Evolutionary conservation across 2,329 filamentous ascomycete species (phyloP).

Genomic region (Fusarium torreyae): DNA sequence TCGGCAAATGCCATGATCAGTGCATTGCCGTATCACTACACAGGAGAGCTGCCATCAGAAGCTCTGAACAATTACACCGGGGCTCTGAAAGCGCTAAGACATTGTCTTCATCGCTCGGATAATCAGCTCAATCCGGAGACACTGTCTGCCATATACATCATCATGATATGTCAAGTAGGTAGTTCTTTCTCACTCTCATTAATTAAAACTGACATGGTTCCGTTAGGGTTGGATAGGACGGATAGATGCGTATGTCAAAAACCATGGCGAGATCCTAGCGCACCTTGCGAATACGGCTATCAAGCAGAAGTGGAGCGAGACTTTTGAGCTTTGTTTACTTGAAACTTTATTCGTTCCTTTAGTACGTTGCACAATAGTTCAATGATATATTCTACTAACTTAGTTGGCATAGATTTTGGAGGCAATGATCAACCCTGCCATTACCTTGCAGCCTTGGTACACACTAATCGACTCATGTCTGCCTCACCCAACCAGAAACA

Average conservation of each 20-base stretch:
- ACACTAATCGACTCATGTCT: neutral
- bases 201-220: neutral
- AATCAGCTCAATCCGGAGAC: constrained; percentile 48
- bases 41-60: constrained; percentile 24
- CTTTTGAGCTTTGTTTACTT: constrained; percentile 5
- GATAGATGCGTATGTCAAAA: constrained; percentile 14
- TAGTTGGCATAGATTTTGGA: neutral
- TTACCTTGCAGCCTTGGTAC: neutral
- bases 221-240: constrained; percentile 51
- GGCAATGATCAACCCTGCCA: constrained; percentile 1
- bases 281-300: neutral
- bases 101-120: constrained; percentile 37
- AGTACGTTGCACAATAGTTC: no score
- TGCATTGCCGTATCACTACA: constrained; percentile 42
- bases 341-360: neutral
- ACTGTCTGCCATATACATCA: constrained; percentile 54
- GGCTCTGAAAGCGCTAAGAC: constrained; percentile 47
- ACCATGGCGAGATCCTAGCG: neutral
- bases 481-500: neutral
- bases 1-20: constrained; percentile 50
- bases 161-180: constrained; percentile 54
- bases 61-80: constrained; percentile 48
- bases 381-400: no score
- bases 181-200: fast-evolving
- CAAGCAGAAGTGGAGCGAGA: neutral